Conservation (phyloP, 306 rosid genomes). For the Pyrus bretschneideri region DNA sequence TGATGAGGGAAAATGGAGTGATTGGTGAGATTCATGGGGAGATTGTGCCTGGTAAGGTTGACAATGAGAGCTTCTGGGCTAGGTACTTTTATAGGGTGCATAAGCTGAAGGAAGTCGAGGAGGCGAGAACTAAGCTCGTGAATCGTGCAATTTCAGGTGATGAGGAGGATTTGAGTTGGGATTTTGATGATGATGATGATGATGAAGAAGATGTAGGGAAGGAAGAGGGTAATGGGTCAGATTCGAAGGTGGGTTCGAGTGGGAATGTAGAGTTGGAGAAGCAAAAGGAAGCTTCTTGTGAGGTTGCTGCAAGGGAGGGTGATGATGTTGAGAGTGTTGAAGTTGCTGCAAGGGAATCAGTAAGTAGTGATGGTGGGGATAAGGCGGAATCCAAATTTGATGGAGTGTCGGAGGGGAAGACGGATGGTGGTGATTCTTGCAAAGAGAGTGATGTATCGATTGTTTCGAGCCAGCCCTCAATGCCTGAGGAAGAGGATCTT, state of each 20-base stretch:
- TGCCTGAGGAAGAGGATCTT: conserved; percentile 73
- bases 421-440: conserved; percentile 47
- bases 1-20: conserved; percentile 44
- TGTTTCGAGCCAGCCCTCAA: conserved; percentile 67
- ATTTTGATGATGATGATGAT: conserved; percentile 53
- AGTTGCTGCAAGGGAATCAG: conserved; percentile 15
- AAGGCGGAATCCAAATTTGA: conserved; percentile 29
- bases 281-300: conserved; percentile 11
- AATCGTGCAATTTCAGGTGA: conserved; percentile 59
- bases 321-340: conserved; percentile 17
- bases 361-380: conserved; percentile 21
- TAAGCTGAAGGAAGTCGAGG: conserved; percentile 64
- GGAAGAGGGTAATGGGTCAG: conserved; percentile 15
- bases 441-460: conserved; percentile 81
- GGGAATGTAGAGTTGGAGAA: conserved; percentile 15
- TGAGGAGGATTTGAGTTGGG: conserved; percentile 96
- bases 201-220: conserved; percentile 22
- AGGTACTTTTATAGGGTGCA: conserved; percentile 73
- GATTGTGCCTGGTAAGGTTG: conserved; percentile 52
- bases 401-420: conserved; percentile 40
- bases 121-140: conserved; percentile 76
- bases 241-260: conserved; percentile 27
- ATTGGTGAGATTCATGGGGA: conserved; percentile 49
- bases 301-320: neutral
- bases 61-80: conserved; percentile 56